phyloP scores from a whole-genome alignment of 495 filamentous ascomycete genomes.

The Filosporella fistucella region DNA sequence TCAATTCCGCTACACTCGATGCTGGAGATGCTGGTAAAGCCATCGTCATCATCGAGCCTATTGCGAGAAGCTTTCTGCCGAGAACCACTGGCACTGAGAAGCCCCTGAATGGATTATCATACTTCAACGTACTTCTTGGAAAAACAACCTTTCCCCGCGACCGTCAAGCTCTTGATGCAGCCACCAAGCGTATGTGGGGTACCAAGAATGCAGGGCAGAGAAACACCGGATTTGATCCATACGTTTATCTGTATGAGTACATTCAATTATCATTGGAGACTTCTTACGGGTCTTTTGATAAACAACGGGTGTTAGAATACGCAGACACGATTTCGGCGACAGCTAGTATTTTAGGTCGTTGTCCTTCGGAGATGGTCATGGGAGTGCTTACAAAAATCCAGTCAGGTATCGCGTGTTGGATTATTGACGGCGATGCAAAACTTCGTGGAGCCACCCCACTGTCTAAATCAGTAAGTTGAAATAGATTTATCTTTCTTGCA shows the following conservation, averaged over 20 bases:
- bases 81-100: neutral
- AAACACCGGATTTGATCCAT: slow-evolving; percentile 49
- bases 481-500: neutral
- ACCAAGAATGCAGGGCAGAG: slow-evolving; percentile 36
- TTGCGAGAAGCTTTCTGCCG: slow-evolving; percentile 36
- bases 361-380: slow-evolving; percentile 7
- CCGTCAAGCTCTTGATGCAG: slow-evolving; percentile 53
- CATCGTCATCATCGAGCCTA: slow-evolving; percentile 62
- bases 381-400: slow-evolving; percentile 39
- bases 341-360: slow-evolving; percentile 11
- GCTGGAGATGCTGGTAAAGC: slow-evolving; percentile 60
- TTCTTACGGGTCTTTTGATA: slow-evolving; percentile 35
- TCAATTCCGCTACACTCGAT: slow-evolving; percentile 55
- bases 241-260: slow-evolving; percentile 55
- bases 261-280: slow-evolving; percentile 36
- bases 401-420: slow-evolving; percentile 53
- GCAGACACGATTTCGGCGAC: slow-evolving; percentile 15
- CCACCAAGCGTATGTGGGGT: slow-evolving; percentile 56
- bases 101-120: neutral
- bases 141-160: slow-evolving; percentile 36
- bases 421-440: slow-evolving; percentile 42
- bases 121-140: slow-evolving; percentile 11
- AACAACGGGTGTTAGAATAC: slow-evolving; percentile 23
- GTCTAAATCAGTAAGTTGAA: slow-evolving; percentile 17
- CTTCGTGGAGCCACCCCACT: slow-evolving; percentile 9